These are phyloP conservation scores for Colletotrichum nymphaeae DNA, from an alignment of 2,329 filamentous ascomycete genomes.

Conservation along the genomic window DNA sequence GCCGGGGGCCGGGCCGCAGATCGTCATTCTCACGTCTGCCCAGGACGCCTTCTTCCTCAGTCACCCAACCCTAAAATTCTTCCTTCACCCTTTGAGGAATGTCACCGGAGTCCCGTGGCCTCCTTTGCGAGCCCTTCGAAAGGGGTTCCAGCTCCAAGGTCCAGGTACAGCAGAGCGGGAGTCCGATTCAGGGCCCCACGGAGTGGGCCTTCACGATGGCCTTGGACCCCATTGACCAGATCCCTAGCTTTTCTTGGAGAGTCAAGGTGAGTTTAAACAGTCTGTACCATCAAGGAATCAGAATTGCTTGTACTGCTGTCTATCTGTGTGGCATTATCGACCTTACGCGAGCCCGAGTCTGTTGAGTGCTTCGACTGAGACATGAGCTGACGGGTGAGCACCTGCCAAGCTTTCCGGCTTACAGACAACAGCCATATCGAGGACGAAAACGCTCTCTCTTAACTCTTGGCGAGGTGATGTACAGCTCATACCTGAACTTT, in stretches of 20 bases:
- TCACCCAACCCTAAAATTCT: neutral
- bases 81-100: neutral
- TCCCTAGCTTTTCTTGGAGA: too few relatives aligned
- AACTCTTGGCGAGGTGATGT: neutral
- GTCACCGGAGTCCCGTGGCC: neutral
- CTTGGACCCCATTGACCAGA: too few relatives aligned
- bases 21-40: constrained; percentile 11
- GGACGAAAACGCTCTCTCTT: neutral
- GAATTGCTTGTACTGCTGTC: too few relatives aligned
- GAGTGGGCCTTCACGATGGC: too few relatives aligned
- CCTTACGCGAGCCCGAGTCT: too few relatives aligned
- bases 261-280: too few relatives aligned
- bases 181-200: too few relatives aligned
- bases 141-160: neutral
- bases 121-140: too few relatives aligned
- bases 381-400: neutral
- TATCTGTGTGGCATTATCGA: too few relatives aligned
- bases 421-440: neutral
- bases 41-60: neutral
- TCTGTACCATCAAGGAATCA: too few relatives aligned
- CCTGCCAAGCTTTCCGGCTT: neutral
- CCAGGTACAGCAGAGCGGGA: too few relatives aligned
- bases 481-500: neutral
- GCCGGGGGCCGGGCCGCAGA: neutral
- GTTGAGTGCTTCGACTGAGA: neutral